Evolutionary conservation across 129 eudicot species (phyloP).

Genomic region (Centella asiatica): DNA sequence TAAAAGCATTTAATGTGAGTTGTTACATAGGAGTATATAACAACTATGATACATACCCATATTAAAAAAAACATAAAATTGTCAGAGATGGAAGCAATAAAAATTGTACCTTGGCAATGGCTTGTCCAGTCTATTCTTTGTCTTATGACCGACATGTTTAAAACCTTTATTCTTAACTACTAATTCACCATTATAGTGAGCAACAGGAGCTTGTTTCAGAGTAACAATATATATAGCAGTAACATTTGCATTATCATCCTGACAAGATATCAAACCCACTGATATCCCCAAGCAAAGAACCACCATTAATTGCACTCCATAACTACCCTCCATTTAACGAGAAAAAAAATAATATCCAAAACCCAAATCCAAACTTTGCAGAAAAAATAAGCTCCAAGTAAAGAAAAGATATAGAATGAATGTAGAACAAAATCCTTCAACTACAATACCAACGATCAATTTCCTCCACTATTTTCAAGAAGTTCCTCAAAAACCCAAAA

Average conservation of each 20-base stretch:
- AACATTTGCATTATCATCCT: constrained; percentile 16
- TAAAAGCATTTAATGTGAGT: neutral
- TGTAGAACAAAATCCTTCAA: neutral
- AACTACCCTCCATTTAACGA: constrained; percentile 34
- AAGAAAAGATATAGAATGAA: neutral
- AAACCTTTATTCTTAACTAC: neutral
- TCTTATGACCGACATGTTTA: constrained; percentile 11
- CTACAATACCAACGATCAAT: neutral
- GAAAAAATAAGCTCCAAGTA: neutral
- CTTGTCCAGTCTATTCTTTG: constrained; percentile 36
- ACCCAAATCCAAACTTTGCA: constrained; percentile 11
- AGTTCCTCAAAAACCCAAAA: neutral
- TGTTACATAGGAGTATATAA: too few relatives aligned
- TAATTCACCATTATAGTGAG: constrained; percentile 30
- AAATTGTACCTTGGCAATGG: constrained; percentile 55
- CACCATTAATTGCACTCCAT: constrained; percentile 15
- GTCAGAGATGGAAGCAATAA: neutral
- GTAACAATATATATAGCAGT: constrained; percentile 73
- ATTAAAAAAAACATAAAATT: neutral
- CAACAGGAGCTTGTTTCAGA: constrained; percentile 60
- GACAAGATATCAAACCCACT: constrained; percentile 25
- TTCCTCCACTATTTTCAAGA: neutral
- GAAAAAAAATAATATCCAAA: constrained; percentile 2
- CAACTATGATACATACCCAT: too few relatives aligned
- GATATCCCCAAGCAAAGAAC: constrained; percentile 36